phyloP scores from a whole-genome alignment of 2,329 filamentous ascomycete genomes.

The Fusarium sp. region DNA sequence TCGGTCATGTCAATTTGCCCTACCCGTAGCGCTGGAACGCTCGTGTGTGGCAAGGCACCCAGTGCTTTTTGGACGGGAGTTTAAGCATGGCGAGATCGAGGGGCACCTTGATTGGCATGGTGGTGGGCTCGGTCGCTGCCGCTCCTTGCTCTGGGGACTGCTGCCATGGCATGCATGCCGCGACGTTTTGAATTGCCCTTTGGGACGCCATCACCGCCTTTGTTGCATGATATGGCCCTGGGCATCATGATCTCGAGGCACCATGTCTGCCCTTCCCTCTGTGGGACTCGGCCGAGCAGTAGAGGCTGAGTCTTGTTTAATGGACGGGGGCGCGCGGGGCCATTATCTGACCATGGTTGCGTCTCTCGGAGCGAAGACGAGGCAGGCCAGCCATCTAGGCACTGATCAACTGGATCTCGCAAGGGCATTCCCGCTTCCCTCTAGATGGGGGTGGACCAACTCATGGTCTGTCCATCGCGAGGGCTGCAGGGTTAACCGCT shows the following conservation, averaged over 20 bases:
- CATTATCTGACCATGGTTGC: slow-evolving; percentile 30
- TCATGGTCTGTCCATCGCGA: slow-evolving; percentile 29
- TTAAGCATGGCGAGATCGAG: slow-evolving; percentile 2
- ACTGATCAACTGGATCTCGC: slow-evolving; percentile 10
- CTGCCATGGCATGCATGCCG: slow-evolving; percentile 16
- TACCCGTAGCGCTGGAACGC: slow-evolving; percentile 18
- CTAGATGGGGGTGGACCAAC: slow-evolving; percentile 15
- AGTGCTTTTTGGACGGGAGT: not conserved
- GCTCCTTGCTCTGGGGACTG: slow-evolving; percentile 13
- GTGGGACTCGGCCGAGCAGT: slow-evolving; percentile 27
- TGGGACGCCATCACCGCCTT: slow-evolving; percentile 38
- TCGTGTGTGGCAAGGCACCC: slow-evolving; percentile 4
- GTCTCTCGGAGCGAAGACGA: slow-evolving; percentile 14
- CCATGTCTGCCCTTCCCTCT: slow-evolving; percentile 7
- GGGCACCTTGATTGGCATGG: not conserved
- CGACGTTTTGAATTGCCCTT: slow-evolving; percentile 11
- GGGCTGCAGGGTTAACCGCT: slow-evolving; percentile 16
- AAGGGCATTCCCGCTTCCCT: slow-evolving; percentile 26
- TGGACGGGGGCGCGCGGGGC: slow-evolving; percentile 11
- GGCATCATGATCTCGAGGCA: slow-evolving; percentile 23
- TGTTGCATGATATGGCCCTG: slow-evolving; percentile 35
- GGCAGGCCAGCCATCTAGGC: slow-evolving; percentile 4
- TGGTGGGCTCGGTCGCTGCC: slow-evolving; percentile 13
- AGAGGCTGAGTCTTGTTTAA: slow-evolving; percentile 5
- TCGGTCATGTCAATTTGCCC: slow-evolving; percentile 7